Percentiles rank a stretch among this genome's conserved stretches.
Conservation (phyloP, 371 early-diverging fungal species). For the Syncephalastrum sp. region DNA sequence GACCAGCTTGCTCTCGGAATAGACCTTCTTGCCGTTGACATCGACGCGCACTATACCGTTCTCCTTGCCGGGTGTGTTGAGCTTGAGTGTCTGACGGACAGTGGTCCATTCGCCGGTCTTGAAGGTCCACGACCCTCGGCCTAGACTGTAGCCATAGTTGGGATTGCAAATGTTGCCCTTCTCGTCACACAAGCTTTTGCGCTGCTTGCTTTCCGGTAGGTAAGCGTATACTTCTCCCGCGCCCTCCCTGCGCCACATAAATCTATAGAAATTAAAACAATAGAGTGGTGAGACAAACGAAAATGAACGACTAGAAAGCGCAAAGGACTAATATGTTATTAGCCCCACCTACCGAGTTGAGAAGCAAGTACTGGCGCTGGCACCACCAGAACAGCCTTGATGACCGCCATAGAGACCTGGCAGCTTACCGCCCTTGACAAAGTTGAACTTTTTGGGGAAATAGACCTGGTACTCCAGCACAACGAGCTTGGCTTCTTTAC, state of each 20-base stretch:
- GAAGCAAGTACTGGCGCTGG: slow-evolving; percentile 54
- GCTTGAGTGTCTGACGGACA: slow-evolving; percentile 51
- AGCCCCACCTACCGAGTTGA: slow-evolving; percentile 40
- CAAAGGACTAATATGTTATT: neutral
- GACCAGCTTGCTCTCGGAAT: slow-evolving; percentile 20
- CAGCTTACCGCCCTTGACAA: slow-evolving; percentile 55
- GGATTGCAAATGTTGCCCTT: slow-evolving; percentile 55
- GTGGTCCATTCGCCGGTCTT: slow-evolving; percentile 55
- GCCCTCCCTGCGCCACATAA: slow-evolving; percentile 63
- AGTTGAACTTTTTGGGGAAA: slow-evolving; percentile 51
- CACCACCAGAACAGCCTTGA: slow-evolving; percentile 59
- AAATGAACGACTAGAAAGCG: no score
- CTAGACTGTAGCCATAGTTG: slow-evolving; percentile 62
- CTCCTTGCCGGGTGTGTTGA: slow-evolving; percentile 53
- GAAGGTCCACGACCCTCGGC: slow-evolving; percentile 57
- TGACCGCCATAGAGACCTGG: slow-evolving; percentile 60
- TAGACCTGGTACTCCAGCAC: slow-evolving; percentile 49
- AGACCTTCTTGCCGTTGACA: slow-evolving; percentile 33
- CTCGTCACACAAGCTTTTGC: slow-evolving; percentile 37
- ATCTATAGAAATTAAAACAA: slow-evolving; percentile 22
- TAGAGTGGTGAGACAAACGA: neutral
- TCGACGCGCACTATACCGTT: slow-evolving; percentile 49
- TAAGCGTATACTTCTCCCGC: slow-evolving; percentile 67
- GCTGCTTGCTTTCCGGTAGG: slow-evolving; percentile 47
- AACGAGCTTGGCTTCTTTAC: slow-evolving; percentile 23